Evolutionary conservation across 805 yeast species (phyloP).

Genomic region (Schwanniomyces vanrijiae): DNA sequence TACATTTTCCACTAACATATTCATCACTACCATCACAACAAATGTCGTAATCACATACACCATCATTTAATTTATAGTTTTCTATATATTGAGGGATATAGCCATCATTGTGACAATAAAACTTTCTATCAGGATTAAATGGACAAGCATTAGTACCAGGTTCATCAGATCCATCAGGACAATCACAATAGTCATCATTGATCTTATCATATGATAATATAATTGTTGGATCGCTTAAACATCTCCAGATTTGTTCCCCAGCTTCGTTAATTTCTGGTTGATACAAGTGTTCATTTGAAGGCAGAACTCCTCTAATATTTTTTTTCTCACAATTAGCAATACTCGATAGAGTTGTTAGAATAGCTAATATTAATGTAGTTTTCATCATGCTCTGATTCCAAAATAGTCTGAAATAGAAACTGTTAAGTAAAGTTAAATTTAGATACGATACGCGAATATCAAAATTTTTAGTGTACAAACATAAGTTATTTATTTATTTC

Average conservation of each 20-base stretch:
- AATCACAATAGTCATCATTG: constrained; percentile 91
- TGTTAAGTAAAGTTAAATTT: background rate
- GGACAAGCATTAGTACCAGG: constrained; percentile 91
- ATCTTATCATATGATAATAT: constrained; percentile 58
- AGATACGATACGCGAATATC: background rate
- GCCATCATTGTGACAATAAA: constrained; percentile 80
- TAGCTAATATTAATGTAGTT: background rate
- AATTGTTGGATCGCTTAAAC: constrained; percentile 68
- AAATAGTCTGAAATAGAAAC: background rate
- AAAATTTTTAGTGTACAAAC: background rate
- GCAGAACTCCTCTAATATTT: constrained; percentile 34
- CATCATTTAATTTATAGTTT: constrained; percentile 75
- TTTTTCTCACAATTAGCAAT: background rate
- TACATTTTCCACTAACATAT: constrained; percentile 46
- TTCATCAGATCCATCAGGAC: constrained; percentile 97
- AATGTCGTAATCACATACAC: constrained; percentile 81
- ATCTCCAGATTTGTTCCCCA: constrained; percentile 51
- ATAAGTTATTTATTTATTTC: background rate
- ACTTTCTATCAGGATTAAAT: constrained; percentile 31
- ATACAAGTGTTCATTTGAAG: constrained; percentile 45
- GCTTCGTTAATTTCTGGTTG: constrained; percentile 47
- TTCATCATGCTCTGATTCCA: background rate
- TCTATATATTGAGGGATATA: constrained; percentile 63
- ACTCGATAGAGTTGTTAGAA: background rate
- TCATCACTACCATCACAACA: constrained; percentile 98